phyloP scores from a whole-genome alignment of 495 filamentous ascomycete species.

The Penicillium subrubescens region DNA sequence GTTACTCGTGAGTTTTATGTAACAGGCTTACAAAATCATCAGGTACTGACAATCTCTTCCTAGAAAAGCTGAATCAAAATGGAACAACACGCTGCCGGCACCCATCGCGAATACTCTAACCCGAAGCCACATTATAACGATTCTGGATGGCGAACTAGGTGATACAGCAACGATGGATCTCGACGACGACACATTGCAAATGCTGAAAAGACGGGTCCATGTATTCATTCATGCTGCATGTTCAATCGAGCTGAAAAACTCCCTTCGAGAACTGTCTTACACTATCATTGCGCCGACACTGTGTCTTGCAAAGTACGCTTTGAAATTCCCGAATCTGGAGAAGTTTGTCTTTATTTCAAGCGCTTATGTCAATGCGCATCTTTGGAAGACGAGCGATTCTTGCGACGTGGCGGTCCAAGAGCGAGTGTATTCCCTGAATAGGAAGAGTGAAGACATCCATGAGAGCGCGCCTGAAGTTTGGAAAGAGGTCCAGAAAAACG shows the following conservation, averaged over 20 bases:
- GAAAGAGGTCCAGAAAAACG: slow-evolving; percentile 19
- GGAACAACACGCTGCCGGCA: slow-evolving; percentile 21
- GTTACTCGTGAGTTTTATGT: slow-evolving; percentile 14
- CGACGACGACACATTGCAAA: slow-evolving; percentile 24
- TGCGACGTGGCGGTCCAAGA: slow-evolving; percentile 25
- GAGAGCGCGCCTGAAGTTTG: slow-evolving; percentile 20
- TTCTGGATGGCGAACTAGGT: slow-evolving; percentile 31
- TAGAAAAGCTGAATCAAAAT: slow-evolving; percentile 31
- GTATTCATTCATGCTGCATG: slow-evolving; percentile 27
- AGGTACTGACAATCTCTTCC: background rate
- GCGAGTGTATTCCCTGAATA: slow-evolving; percentile 20
- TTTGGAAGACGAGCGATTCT: slow-evolving; percentile 24
- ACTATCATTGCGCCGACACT: slow-evolving; percentile 25
- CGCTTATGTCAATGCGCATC: slow-evolving; percentile 27
- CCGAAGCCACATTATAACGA: slow-evolving; percentile 19
- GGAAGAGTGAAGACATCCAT: slow-evolving; percentile 13
- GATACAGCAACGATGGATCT: slow-evolving; percentile 32
- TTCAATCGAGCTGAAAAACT: slow-evolving; percentile 21
- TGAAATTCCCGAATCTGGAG: slow-evolving; percentile 31
- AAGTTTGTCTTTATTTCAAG: slow-evolving; percentile 27
- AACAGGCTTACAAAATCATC: background rate
- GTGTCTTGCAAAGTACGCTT: slow-evolving; percentile 26
- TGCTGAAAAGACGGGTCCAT: slow-evolving; percentile 29
- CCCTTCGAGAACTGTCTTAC: slow-evolving; percentile 30
- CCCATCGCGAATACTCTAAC: slow-evolving; percentile 12